Conservation (phyloP, 768 basidiomycete species). For the Trametes sanguinea region DNA sequence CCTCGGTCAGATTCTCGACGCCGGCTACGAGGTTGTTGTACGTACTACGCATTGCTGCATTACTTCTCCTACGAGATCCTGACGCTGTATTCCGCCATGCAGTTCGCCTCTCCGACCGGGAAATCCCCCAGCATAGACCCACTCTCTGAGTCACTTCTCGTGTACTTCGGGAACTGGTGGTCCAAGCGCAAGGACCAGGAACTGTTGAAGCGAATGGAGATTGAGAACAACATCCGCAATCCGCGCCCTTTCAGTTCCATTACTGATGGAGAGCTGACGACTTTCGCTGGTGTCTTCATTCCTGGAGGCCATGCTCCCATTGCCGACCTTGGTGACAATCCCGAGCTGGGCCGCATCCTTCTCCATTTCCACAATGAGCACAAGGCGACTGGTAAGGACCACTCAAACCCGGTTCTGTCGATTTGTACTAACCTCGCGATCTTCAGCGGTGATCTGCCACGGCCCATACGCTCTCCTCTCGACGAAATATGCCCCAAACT, state of each 20-base stretch:
- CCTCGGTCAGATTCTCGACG: constrained; percentile 28
- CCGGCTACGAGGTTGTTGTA: constrained; percentile 29
- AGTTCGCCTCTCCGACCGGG: constrained; percentile 31
- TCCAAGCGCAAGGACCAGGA: constrained; percentile 25
- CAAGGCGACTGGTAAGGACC: constrained; percentile 28
- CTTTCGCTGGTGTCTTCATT: constrained; percentile 31
- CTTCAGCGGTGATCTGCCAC: constrained; percentile 28
- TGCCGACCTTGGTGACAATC: constrained; percentile 28
- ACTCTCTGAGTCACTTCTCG: constrained; percentile 26
- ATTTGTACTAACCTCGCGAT: not conserved
- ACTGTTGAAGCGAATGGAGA: constrained; percentile 24
- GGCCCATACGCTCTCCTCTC: constrained; percentile 32
- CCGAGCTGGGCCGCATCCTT: constrained; percentile 32
- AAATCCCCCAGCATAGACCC: constrained; percentile 29
- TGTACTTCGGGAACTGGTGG: constrained; percentile 30
- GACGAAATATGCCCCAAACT: constrained; percentile 27
- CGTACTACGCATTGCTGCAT: not conserved
- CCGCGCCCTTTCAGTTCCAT: constrained; percentile 30
- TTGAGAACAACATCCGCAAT: constrained; percentile 26
- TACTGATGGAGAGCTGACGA: constrained; percentile 27
- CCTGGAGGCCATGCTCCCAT: constrained; percentile 34
- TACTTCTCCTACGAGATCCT: not conserved
- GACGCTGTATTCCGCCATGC: not conserved
- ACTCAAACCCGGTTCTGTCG: not conserved
- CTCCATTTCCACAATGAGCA: constrained; percentile 27